Base-by-base conservation (phyloP, 2,329 filamentous ascomycete species). In the Aspergillus sp. region DNA sequence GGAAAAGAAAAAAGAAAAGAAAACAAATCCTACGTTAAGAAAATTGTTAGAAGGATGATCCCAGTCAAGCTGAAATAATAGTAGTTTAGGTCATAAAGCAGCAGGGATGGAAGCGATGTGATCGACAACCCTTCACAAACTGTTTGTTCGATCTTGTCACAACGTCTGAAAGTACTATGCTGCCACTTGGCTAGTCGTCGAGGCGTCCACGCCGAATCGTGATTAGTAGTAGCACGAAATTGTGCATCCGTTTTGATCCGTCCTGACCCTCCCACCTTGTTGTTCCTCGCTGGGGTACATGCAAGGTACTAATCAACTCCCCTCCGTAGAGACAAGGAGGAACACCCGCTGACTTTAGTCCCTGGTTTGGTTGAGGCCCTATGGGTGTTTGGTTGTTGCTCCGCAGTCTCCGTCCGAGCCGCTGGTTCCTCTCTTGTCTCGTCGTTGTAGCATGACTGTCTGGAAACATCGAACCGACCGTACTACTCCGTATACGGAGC, bases 401-500 rank as follows among this genome's bases (percentile, higher is more conserved):
- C 47, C 25, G 25, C 47, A 28, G 47, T 28, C 23, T 8, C 30
- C 25, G 25, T n/a, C 23, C 10, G 47, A 30, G 25, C n/a, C 47
- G 23, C 45, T 23, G 15, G 45, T 49, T 30, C 45, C 45, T 28
- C 12, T 28, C 19, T 2, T 49, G 47, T 50, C 28, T 32, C 25
- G 30, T 28, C 25, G 12, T 19, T 19, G 41, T 12, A 21, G 13
- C 21, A 45, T 21, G 41, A 36, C 25, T 17, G 28, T n/a, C 47
- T 17, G 47, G 47, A 36, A 36, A 17, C 25, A 15, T 50, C 25
- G 8, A 50, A 30, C 47, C 47, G 47, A 30, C 47, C 25, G 47
- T 50, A 32, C 47, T 50, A 32, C 47, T 50, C 47, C 47, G n/a
- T n/a, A 50, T 50, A 50, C 25, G 28, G 47, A 28, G 47, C 30